A percentile compares a stretch with the other conserved stretches of the same genome.
Conservation (phyloP, 305 asterid species). For the Rubia occidens region DNA sequence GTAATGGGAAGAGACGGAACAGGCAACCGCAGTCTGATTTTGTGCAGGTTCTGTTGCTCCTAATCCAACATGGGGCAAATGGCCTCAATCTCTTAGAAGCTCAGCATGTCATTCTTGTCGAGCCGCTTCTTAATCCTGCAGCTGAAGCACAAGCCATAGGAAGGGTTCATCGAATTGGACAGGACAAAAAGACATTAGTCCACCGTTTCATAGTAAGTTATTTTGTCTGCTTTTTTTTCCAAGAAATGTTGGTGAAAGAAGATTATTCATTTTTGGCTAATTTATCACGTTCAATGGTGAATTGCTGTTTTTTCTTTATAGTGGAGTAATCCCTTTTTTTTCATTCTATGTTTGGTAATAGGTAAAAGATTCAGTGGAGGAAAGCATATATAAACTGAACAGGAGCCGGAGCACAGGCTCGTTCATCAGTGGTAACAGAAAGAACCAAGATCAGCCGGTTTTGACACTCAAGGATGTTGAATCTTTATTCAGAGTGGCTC, state of each 20-base stretch:
- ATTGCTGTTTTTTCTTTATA: neutral
- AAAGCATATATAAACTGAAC: conserved; percentile 75
- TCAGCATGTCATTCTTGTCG: conserved; percentile 87
- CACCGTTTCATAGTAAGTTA: conserved; percentile 84
- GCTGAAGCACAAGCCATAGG: conserved; percentile 98
- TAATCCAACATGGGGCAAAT: conserved; percentile 91
- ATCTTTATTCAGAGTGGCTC: conserved; percentile 62
- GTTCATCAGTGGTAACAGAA: conserved; percentile 75
- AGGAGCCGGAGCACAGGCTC: conserved; percentile 59
- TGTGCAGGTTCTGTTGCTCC: conserved; percentile 66
- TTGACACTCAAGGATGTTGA: conserved; percentile 74
- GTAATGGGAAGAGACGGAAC: conserved; percentile 25
- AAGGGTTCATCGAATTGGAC: conserved; percentile 95
- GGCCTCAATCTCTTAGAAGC: conserved; percentile 96
- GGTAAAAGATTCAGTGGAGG: conserved; percentile 93
- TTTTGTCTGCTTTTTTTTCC: conserved; percentile 3
- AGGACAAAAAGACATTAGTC: conserved; percentile 68
- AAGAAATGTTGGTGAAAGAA: neutral
- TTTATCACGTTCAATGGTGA: neutral
- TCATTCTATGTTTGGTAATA: conserved; percentile 19
- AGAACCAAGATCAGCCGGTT: conserved; percentile 83
- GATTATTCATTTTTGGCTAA: neutral
- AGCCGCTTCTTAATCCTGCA: conserved; percentile 92
- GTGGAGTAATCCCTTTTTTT: neutral
- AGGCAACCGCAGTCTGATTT: conserved; percentile 31